Base-by-base conservation (phyloP, 2,329 filamentous ascomycete genomes). In the Fusarium sp. region DNA sequence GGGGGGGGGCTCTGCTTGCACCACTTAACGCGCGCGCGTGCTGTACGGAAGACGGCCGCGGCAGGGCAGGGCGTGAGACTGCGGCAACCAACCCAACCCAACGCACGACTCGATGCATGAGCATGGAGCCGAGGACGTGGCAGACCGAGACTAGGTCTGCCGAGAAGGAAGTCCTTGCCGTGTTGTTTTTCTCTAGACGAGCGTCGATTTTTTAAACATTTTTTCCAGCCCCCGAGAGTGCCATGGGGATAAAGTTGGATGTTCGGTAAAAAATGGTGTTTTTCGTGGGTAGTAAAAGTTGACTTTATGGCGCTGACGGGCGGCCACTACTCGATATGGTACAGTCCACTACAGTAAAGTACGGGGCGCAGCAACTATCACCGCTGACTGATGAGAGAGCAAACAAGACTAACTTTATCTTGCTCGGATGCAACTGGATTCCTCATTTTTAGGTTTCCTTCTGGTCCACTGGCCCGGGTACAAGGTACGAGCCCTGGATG, bases 81-180 rank as follows among this genome's bases (percentile, higher is more conserved):
- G 69, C 60, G 67, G 65, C 61, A 59, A 13, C 39, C 43, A 50
- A 50, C 22, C 45, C 24, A 27, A 31, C 24, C 27, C 27, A 52
- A 57, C 60, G 31, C 52, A 13, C 45, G 62, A 45, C 27, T 70
- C 70, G 59, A 64, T 73, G 66, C 69, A 71, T 45, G 48, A 48
- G 52, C 50, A 75, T 75, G 63, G 66, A 67, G 65, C 60, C 50
- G 35, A 61, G 65, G 72, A 75, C 69, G 69, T 70, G 72, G 69
- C 69, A 70, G 67, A 39, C 45, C 70, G 56, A 73, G 65, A 69
- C 63, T 72, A 73, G 65, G 64, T 59, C 72, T 69, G 41, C 31
- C 18, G 33, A 29, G 48, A 31, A 52, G 48, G 48, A 73, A 50
- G 37, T 58, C 72, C 35, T 69, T 50, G 68, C 57, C 33, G 24